phyloP scores from a whole-genome alignment of 257 asterid species.

The Penstemon eatonii region DNA sequence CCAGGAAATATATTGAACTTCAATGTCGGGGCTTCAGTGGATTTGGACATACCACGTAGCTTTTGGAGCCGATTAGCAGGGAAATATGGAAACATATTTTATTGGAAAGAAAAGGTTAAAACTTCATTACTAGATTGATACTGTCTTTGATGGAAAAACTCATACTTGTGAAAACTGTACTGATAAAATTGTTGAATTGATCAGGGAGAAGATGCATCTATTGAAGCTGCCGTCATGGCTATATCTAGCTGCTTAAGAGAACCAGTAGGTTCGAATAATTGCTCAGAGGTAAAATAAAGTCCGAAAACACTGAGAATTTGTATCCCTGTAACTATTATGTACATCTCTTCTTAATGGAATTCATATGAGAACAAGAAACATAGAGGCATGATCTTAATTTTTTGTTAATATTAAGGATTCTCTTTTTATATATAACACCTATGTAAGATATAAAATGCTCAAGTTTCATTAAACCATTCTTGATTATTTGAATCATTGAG shows the following conservation, averaged over 20 bases:
- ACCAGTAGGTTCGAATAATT: slow-evolving; percentile 68
- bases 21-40: slow-evolving; percentile 87
- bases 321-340: background rate
- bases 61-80: slow-evolving; percentile 96
- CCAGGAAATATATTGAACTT: slow-evolving; percentile 89
- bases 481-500: too few species aligned
- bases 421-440: background rate
- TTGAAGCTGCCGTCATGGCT: slow-evolving; percentile 88
- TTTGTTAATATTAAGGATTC: background rate
- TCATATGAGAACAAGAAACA: background rate
- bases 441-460: slow-evolving; percentile 8
- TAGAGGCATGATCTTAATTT: background rate
- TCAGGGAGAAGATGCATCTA: slow-evolving; percentile 87
- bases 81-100: slow-evolving; percentile 86
- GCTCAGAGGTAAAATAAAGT: slow-evolving; percentile 61
- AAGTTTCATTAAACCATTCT: too few species aligned
- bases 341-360: background rate
- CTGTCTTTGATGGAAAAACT: background rate
- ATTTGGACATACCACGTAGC: slow-evolving; percentile 88
- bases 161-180: background rate
- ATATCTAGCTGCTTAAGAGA: slow-evolving; percentile 78
- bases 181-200: slow-evolving; percentile 10
- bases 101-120: slow-evolving; percentile 88
- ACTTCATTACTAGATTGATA: background rate
- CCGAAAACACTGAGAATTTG: background rate